Percentiles rank a stretch among this genome's conserved stretches.
phyloP scores from a whole-genome alignment of 345 rosid genomes.

The Abelmoschus esculentus region DNA sequence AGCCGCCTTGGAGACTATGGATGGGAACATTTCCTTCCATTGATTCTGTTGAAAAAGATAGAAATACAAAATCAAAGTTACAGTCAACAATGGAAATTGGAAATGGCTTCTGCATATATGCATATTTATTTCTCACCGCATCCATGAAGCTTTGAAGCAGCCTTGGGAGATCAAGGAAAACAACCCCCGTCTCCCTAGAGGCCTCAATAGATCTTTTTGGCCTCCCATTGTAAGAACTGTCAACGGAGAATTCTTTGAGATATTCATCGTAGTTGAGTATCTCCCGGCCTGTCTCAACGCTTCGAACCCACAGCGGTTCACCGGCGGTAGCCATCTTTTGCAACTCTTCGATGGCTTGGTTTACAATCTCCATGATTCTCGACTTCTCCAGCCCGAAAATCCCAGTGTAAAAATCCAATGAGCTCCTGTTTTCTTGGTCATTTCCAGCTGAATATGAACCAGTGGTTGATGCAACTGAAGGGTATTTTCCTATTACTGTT shows the following conservation, averaged over 20 bases:
- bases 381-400: slow-evolving; percentile 73
- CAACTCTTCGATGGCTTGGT: slow-evolving; percentile 77
- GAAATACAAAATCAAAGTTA: neutral
- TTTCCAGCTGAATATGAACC: slow-evolving; percentile 47
- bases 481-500: slow-evolving; percentile 46
- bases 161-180: slow-evolving; percentile 72
- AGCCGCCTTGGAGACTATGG: slow-evolving; percentile 78
- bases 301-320: slow-evolving; percentile 81
- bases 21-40: slow-evolving; percentile 23
- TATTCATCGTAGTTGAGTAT: slow-evolving; percentile 95
- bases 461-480: slow-evolving; percentile 39
- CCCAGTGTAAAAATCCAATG: slow-evolving; percentile 70
- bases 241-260: slow-evolving; percentile 55
- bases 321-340: slow-evolving; percentile 68
- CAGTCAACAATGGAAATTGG: neutral
- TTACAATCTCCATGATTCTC: slow-evolving; percentile 58
- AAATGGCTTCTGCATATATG: neutral
- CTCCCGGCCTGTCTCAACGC: slow-evolving; percentile 88
- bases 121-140: slow-evolving; percentile 34
- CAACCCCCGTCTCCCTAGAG: slow-evolving; percentile 71
- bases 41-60: neutral
- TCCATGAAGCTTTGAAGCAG: slow-evolving; percentile 84
- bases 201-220: slow-evolving; percentile 73
- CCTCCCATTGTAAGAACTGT: slow-evolving; percentile 29
- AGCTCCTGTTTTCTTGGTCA: slow-evolving; percentile 54